These are phyloP conservation scores for Tanozyma kutaoensis DNA, from an alignment of 805 yeast genomes.

Conservation along the genomic window DNA sequence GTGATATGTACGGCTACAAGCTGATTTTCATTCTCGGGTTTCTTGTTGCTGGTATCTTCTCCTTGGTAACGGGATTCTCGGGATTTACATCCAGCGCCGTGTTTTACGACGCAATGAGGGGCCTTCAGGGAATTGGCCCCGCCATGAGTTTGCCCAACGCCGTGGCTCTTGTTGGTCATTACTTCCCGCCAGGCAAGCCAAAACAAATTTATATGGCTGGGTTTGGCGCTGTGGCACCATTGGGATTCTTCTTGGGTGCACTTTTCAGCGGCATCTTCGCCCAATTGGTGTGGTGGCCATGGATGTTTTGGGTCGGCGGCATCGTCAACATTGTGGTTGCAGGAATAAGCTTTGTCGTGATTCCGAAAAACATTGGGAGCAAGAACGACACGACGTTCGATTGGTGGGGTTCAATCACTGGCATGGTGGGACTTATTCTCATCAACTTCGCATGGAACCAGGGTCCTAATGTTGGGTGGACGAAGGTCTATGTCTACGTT, in stretches of 20 bases:
- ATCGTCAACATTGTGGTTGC: constrained; percentile 8
- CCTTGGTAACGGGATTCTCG: constrained; percentile 14
- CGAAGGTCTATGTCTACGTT: constrained; percentile 7
- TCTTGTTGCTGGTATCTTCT: constrained; percentile 9
- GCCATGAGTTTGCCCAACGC: constrained; percentile 22
- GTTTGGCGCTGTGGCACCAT: constrained; percentile 23
- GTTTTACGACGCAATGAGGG: constrained; percentile 16
- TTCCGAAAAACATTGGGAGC: constrained; percentile 15
- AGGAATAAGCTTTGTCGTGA: constrained; percentile 9
- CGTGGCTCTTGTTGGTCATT: constrained; percentile 17
- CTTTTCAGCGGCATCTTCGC: constrained; percentile 13
- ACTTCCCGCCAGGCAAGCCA: constrained; percentile 12
- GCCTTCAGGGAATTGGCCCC: constrained; percentile 21
- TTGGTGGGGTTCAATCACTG: constrained; percentile 10
- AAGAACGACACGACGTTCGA: constrained; percentile 9
- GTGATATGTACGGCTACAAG: constrained; percentile 23
- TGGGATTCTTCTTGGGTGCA: constrained; percentile 17
- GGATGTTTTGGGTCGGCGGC: constrained; percentile 17
- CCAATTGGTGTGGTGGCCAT: constrained; percentile 20
- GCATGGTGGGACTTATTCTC: constrained; percentile 6
- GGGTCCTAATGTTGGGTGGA: constrained; percentile 10
- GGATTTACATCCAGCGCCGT: constrained; percentile 11
- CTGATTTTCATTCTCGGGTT: constrained; percentile 13
- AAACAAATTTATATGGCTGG: constrained; percentile 12
- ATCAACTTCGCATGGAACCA: constrained; percentile 10